Conservation (phyloP, 805 yeast genomes). For the Sugiyamaella valdiviana region DNA sequence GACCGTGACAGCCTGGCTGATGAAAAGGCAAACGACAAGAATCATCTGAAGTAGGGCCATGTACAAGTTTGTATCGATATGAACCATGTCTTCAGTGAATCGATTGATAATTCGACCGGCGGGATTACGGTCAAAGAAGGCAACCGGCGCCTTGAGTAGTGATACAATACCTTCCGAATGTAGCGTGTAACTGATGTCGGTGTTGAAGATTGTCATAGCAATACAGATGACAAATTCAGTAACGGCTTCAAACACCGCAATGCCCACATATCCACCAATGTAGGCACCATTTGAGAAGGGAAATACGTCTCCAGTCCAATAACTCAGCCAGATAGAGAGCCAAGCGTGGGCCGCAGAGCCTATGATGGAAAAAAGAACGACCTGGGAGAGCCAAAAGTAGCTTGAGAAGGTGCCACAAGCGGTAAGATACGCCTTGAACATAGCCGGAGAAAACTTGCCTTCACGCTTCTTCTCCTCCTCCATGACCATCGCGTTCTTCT, state of each 20-base stretch:
- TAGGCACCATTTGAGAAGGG: conserved; percentile 42
- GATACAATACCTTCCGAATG: conserved; percentile 51
- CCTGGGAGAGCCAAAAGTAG: background rate
- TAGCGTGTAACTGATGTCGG: conserved; percentile 47
- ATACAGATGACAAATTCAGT: conserved; percentile 21
- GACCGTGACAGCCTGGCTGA: conserved; percentile 43
- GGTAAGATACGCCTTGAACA: background rate
- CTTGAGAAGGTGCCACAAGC: background rate
- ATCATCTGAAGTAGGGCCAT: conserved; percentile 47
- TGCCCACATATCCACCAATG: conserved; percentile 48
- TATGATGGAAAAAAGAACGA: no score
- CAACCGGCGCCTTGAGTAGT: conserved; percentile 67
- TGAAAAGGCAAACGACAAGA: conserved; percentile 39
- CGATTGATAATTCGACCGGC: conserved; percentile 73
- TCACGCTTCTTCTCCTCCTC: background rate
- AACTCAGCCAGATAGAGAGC: conserved; percentile 56
- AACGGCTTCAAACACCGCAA: conserved; percentile 46
- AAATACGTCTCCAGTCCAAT: conserved; percentile 56
- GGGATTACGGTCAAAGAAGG: conserved; percentile 71
- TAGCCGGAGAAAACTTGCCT: background rate
- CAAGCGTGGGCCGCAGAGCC: background rate
- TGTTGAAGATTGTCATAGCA: conserved; percentile 41
- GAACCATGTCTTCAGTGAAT: conserved; percentile 75
- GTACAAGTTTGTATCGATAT: conserved; percentile 56
- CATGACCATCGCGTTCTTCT: background rate